These are phyloP conservation scores for Ogataea zsoltii DNA, from an alignment of 805 yeast genomes.

Conservation along the genomic window DNA sequence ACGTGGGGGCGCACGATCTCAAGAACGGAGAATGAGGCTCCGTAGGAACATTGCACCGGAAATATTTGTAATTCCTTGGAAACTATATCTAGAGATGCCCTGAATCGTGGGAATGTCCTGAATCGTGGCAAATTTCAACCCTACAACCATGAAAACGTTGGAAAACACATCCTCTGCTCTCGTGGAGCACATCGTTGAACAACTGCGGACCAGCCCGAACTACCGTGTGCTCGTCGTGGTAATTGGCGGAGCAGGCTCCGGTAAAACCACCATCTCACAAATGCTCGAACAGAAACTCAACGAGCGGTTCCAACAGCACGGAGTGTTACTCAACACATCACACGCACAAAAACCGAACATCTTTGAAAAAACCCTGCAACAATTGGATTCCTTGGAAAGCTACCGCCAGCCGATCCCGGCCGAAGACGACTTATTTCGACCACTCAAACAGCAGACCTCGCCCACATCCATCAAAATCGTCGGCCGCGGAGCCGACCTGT, in stretches of 20 bases:
- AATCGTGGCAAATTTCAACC: too few relatives aligned
- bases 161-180: not conserved
- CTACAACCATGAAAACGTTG: not conserved
- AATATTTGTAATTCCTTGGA: too few relatives aligned
- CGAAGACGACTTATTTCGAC: constrained; percentile 12
- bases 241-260: constrained; percentile 84
- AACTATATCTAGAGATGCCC: too few relatives aligned
- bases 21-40: not conserved
- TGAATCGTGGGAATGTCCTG: too few relatives aligned
- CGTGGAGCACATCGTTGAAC: constrained; percentile 1
- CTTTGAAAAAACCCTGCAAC: not conserved
- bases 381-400: not conserved
- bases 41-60: not conserved
- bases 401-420: constrained; percentile 23
- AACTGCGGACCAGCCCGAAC: constrained; percentile 2
- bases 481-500: constrained; percentile 13
- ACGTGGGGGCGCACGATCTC: too few relatives aligned
- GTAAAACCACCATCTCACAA: constrained; percentile 69
- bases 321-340: not conserved
- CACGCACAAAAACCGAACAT: not conserved
- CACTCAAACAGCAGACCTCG: constrained; percentile 1
- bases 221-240: constrained; percentile 58
- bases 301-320: constrained; percentile 8
- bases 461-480: constrained; percentile 7
- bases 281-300: constrained; percentile 45